Conservation (phyloP, 768 basidiomycete species). For the Suillus brevipes region DNA sequence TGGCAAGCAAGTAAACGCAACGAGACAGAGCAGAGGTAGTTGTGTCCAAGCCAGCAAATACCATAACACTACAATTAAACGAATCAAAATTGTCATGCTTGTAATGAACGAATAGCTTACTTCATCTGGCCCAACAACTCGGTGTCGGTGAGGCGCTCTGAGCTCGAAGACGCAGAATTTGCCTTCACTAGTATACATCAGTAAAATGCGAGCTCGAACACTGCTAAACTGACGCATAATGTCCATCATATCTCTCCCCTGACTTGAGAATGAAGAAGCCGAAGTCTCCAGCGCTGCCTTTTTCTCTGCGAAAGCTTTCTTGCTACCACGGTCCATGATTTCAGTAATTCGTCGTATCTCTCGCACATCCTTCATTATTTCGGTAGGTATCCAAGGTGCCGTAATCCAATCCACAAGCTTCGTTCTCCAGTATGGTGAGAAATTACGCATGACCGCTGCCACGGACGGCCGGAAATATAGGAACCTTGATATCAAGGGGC, state of each 20-base stretch:
- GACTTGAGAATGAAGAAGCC: neutral
- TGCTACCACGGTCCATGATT: constrained; percentile 17
- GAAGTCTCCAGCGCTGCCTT: constrained; percentile 13
- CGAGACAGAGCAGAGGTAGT: constrained; percentile 23
- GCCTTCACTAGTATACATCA: constrained; percentile 20
- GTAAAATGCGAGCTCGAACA: neutral
- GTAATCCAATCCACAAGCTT: neutral
- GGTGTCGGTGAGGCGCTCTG: constrained; percentile 21
- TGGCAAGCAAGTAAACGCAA: constrained; percentile 14
- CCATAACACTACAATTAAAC: constrained; percentile 16
- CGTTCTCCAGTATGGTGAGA: neutral
- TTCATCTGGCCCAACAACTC: constrained; percentile 31
- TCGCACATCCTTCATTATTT: constrained; percentile 8
- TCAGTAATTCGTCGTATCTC: constrained; percentile 12
- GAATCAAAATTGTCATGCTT: neutral
- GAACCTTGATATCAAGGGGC: neutral
- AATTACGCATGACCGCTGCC: neutral
- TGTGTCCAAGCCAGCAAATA: constrained; percentile 19
- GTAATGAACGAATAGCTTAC: constrained; percentile 9
- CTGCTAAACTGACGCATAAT: constrained; percentile 25
- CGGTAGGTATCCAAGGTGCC: neutral
- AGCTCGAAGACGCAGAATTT: constrained; percentile 18
- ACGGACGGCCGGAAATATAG: neutral
- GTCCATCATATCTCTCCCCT: constrained; percentile 27
- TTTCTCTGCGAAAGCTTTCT: constrained; percentile 21